Evolutionary conservation across 805 yeast genomes (phyloP).

Genomic region (Wickerhamiella vanderwaltii): DNA sequence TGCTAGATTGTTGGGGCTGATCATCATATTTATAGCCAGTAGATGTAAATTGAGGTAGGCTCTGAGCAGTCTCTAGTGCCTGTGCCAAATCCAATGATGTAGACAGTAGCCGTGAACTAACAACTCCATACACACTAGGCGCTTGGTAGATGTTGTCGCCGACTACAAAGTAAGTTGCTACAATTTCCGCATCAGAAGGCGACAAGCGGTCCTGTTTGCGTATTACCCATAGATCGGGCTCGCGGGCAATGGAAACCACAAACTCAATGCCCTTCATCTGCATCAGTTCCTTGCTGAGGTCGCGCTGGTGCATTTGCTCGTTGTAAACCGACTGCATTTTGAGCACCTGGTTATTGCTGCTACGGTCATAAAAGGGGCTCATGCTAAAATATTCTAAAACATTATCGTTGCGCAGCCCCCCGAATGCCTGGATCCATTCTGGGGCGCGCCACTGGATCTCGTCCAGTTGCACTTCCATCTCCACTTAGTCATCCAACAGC

Average conservation of each 20-base stretch:
- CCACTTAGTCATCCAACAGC: too few relatives aligned
- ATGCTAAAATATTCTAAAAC: conserved; percentile 87
- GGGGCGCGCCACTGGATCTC: conserved; percentile 96
- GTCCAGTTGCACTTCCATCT: conserved; percentile 39
- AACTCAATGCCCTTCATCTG: conserved; percentile 84
- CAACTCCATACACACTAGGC: conserved; percentile 59
- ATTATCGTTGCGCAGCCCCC: conserved; percentile 67
- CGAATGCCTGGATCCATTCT: conserved; percentile 82
- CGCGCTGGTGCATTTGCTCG: conserved; percentile 32
- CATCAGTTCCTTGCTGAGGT: conserved; percentile 44
- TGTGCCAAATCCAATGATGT: conserved; percentile 35
- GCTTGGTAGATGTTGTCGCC: conserved; percentile 92
- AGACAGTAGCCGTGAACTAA: conserved; percentile 57
- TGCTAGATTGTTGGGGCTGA: not conserved
- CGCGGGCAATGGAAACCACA: conserved; percentile 57
- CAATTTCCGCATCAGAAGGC: conserved; percentile 38
- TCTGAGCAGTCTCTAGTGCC: conserved; percentile 37
- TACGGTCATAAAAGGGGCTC: conserved; percentile 89
- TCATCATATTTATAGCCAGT: conserved; percentile 43
- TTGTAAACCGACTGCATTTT: conserved; percentile 92
- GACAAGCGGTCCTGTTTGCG: conserved; percentile 62
- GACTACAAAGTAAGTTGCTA: conserved; percentile 74
- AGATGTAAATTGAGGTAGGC: conserved; percentile 44
- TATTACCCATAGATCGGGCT: conserved; percentile 88
- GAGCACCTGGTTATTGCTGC: conserved; percentile 86